phyloP scores from a whole-genome alignment of 345 rosid genomes.

The Eutrema japonicum region DNA sequence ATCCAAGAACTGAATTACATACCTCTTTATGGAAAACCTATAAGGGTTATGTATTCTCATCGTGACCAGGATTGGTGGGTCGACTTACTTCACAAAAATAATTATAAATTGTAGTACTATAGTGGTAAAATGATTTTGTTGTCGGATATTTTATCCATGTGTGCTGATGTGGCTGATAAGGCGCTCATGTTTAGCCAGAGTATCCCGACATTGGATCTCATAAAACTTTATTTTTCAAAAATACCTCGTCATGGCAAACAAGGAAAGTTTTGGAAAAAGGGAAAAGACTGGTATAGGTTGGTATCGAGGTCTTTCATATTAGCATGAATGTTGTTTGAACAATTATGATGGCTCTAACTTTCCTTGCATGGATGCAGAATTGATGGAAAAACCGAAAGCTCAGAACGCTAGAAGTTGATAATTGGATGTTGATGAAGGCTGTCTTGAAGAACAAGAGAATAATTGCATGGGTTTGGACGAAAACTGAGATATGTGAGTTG shows the following conservation, averaged over 20 bases:
- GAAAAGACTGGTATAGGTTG: constrained; percentile 98
- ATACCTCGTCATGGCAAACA: constrained; percentile 68
- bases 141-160: constrained; percentile 80
- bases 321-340: constrained; percentile 16
- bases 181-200: constrained; percentile 97
- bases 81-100: constrained; percentile 78
- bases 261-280: constrained; percentile 93
- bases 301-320: constrained; percentile 41
- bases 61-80: constrained; percentile 99
- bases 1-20: constrained; percentile 79
- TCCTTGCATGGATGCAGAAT: constrained; percentile 54
- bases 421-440: too few species aligned
- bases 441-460: too few species aligned
- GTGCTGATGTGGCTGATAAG: constrained; percentile 82
- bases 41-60: constrained; percentile 86
- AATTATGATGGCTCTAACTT: constrained; percentile 33
- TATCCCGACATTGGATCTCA: constrained; percentile 96
- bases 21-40: constrained; percentile 70
- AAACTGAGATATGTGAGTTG: too few species aligned
- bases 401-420: constrained; percentile 81
- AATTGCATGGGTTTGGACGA: too few species aligned
- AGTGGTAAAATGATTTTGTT: constrained; percentile 99
- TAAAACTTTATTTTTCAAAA: constrained; percentile 80
- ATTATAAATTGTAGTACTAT: constrained; percentile 67
- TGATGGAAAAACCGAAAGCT: constrained; percentile 97